Evolutionary conservation across 2,329 filamentous ascomycete species (phyloP), one percentile per base, ranked within the genome.

Genomic region (Mycogone perniciosa): DNA sequence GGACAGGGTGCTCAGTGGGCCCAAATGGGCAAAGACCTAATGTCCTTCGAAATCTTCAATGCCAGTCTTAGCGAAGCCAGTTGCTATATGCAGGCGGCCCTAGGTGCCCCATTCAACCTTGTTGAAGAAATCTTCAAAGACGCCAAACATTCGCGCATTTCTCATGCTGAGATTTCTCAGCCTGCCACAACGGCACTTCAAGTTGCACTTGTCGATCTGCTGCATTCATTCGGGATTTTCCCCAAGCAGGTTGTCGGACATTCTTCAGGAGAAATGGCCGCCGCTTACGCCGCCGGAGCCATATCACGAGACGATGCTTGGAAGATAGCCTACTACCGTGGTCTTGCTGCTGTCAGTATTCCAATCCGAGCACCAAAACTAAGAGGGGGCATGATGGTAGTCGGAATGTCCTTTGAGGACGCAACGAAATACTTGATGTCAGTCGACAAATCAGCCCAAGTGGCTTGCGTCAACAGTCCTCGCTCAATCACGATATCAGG

Each of bases 241-340:
- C 68, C 71, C 2, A 54, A 52, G 5, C 57, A 62, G 13, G 69
- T 73, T 4, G 60, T 75, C 6, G 72, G 73, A 0, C 73, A 76
- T 54, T 75, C 73, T 0, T 75, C 72, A 1, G 73, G 73, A 2
- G 73, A 76, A 48, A 70, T 76, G 31, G 73, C 72, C 1, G 73
- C 73, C 6, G 71, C 73, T 1, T 73, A 69, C 48, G 69, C 72
- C 7, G 62, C 60, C 1, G 67, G 64, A 0, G 62, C 63, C 11
- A 60, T 76, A 20, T 62, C 64, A 2, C 60, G 62, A 20, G 59
- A 69, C 44, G 60, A 61, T 5, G 73, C 72, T 4, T 74, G 71
- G 69, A 60, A 67, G 42, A 62, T 72, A 31, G 67, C 72, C 3
- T 75, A 71, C 52, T 63, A 67, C 26, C 70, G 73, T 8, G 73